phyloP scores from a whole-genome alignment of 345 rosid species.

The Sisymbrium irio region DNA sequence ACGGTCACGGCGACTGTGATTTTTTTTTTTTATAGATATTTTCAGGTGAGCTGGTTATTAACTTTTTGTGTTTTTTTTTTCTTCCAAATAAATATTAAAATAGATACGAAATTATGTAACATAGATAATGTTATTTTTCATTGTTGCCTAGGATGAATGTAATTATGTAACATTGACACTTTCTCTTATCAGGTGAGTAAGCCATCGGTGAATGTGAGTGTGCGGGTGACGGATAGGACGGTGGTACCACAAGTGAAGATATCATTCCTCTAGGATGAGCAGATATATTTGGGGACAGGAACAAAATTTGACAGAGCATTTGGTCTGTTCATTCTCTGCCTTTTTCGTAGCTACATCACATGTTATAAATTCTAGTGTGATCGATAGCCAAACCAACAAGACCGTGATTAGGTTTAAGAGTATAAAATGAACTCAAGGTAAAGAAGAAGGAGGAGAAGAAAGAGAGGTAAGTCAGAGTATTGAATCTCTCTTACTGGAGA shows the following conservation, averaged over 20 bases:
- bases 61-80: not conserved
- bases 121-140: no score
- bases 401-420: not conserved
- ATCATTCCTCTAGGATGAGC: not conserved
- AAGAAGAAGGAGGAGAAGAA: not conserved
- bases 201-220: not conserved
- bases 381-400: not conserved
- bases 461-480: conserved; percentile 17
- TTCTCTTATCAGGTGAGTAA: not conserved
- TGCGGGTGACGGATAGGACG: conserved; percentile 7
- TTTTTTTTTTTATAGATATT: not conserved
- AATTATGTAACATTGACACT: not conserved
- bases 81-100: not conserved
- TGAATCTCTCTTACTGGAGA: conserved; percentile 20
- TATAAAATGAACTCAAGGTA: not conserved
- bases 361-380: not conserved
- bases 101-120: not conserved
- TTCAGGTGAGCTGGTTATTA: conserved; percentile 11
- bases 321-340: conserved; percentile 7
- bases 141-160: not conserved
- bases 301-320: conserved; percentile 14
- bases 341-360: not conserved
- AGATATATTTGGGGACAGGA: not conserved
- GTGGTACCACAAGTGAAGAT: conserved; percentile 7
- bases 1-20: conserved; percentile 22